phyloP scores from a whole-genome alignment of 257 asterid genomes.

The Anisodus tanguticus region DNA sequence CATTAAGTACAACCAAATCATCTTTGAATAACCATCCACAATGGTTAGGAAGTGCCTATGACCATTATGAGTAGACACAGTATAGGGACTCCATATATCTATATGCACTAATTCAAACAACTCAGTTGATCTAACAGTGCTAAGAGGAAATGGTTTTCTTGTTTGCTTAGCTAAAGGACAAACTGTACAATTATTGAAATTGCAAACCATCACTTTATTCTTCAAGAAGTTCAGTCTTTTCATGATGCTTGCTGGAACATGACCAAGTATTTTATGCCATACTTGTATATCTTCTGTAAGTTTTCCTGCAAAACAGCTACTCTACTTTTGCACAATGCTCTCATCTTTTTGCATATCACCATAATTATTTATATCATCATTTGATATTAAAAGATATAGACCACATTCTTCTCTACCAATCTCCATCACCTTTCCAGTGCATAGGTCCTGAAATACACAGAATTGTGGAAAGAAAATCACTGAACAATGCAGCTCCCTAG shows the following conservation, averaged over 20 bases:
- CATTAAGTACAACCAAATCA: not conserved
- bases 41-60: not conserved
- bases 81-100: not conserved
- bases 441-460: not conserved
- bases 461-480: not conserved
- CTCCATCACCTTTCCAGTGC: not conserved
- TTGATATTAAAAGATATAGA: no score
- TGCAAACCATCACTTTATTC: not conserved
- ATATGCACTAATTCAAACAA: rapidly evolving
- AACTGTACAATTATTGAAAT: no score
- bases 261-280: not conserved
- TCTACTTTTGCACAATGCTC: no score
- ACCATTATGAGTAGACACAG: not conserved
- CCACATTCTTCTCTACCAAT: not conserved
- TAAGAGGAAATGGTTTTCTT: not conserved
- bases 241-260: no score
- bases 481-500: not conserved
- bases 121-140: not conserved
- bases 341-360: no score
- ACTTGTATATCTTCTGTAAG: not conserved
- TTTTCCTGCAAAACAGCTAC: not conserved
- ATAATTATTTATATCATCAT: no score
- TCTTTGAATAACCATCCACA: not conserved
- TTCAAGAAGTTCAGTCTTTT: no score
- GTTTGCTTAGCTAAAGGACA: not conserved